phyloP scores from a whole-genome alignment of 305 asterid genomes.

The Fraxinus velutina region DNA sequence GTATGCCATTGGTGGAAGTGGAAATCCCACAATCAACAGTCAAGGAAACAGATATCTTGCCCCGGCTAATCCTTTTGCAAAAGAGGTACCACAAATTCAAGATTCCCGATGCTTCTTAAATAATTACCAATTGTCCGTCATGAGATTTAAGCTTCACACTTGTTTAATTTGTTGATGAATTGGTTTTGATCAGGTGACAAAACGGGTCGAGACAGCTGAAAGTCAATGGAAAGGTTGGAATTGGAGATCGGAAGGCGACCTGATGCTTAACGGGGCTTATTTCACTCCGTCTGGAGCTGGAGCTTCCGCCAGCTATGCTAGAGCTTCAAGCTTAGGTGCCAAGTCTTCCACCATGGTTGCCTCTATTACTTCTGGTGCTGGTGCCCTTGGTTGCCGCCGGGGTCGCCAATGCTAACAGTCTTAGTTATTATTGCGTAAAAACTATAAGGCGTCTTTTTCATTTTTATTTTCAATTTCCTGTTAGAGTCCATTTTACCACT shows the following conservation, averaged over 20 bases:
- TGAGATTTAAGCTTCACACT: not conserved
- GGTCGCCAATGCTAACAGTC: constrained; percentile 62
- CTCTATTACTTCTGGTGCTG: constrained; percentile 70
- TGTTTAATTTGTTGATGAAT: constrained; percentile 2
- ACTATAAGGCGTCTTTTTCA: not conserved
- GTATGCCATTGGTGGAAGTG: constrained; percentile 98
- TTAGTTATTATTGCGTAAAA: constrained; percentile 21
- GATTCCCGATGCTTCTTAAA: not conserved
- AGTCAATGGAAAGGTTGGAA: constrained; percentile 80
- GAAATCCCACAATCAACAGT: constrained; percentile 81
- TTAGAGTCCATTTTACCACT: constrained; percentile 20
- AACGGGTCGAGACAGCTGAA: constrained; percentile 74
- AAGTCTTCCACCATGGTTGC: constrained; percentile 82
- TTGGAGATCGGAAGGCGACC: constrained; percentile 93
- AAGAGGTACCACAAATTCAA: constrained; percentile 51
- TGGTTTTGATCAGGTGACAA: constrained; percentile 55
- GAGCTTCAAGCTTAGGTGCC: constrained; percentile 94
- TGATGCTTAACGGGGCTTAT: constrained; percentile 88
- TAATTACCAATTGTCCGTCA: not conserved
- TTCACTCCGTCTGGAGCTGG: constrained; percentile 93
- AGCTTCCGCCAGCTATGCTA: constrained; percentile 83
- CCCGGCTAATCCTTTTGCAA: constrained; percentile 67
- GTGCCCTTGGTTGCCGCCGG: constrained; percentile 72
- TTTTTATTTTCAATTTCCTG: not conserved
- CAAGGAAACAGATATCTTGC: constrained; percentile 92